A percentile compares a stretch with the other conserved stretches of the same genome.
Conservation (phyloP, 768 basidiomycete genomes). For the Strobilomyces dryophilus region DNA sequence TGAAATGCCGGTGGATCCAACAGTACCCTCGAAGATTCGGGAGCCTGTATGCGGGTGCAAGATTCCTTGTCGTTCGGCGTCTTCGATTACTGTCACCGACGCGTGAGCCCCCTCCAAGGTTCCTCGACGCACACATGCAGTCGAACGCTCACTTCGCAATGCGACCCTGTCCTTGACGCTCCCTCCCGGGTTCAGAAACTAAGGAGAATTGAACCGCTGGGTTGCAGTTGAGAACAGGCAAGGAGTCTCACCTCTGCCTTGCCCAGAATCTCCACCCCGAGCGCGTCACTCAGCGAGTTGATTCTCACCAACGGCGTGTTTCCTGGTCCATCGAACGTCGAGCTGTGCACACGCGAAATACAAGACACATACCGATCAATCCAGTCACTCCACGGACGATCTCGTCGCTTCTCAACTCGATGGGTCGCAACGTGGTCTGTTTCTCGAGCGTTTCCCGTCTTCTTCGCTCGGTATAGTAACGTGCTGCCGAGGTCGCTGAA, state of each 20-base stretch:
- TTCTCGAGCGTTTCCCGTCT: slow-evolving; percentile 32
- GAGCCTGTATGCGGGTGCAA: slow-evolving; percentile 85
- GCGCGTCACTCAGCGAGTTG: slow-evolving; percentile 82
- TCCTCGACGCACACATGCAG: background rate
- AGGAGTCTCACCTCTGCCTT: slow-evolving; percentile 75
- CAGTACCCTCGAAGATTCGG: slow-evolving; percentile 95
- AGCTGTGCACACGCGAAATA: too few species aligned
- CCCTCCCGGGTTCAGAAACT: slow-evolving; percentile 97
- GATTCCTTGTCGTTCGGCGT: slow-evolving; percentile 82
- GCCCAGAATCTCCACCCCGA: slow-evolving; percentile 92
- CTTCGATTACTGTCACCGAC: slow-evolving; percentile 74
- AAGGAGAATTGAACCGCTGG: slow-evolving; percentile 30
- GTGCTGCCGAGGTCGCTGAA: slow-evolving; percentile 60
- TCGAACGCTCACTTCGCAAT: slow-evolving; percentile 60
- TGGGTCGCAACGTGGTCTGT: slow-evolving; percentile 47
- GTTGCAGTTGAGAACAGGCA: background rate
- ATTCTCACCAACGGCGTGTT: slow-evolving; percentile 94
- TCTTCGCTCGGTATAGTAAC: slow-evolving; percentile 49
- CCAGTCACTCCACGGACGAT: slow-evolving; percentile 78
- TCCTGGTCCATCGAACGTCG: slow-evolving; percentile 42
- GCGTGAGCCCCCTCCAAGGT: background rate
- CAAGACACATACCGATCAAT: slow-evolving; percentile 63
- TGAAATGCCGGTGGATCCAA: slow-evolving; percentile 94
- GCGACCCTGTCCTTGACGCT: slow-evolving; percentile 99
- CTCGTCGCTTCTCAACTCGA: slow-evolving; percentile 73